These are phyloP conservation scores for Lactifluus hygrophoroides DNA, from an alignment of 768 basidiomycete species.

Conservation along the genomic window DNA sequence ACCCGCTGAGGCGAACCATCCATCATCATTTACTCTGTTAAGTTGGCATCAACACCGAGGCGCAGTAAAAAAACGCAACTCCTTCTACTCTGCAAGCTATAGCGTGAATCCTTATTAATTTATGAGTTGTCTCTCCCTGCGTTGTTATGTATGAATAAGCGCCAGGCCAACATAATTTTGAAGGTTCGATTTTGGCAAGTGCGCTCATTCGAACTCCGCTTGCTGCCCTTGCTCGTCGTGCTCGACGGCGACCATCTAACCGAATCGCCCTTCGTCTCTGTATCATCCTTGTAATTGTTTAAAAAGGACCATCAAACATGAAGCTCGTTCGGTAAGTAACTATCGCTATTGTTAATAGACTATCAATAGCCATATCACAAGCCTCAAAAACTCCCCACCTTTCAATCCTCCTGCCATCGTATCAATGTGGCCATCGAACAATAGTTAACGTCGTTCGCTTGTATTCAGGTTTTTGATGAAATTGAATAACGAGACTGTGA, in stretches of 20 bases:
- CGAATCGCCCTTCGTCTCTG: neutral
- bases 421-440: neutral
- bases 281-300: neutral
- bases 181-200: neutral
- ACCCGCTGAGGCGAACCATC: neutral
- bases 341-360: neutral
- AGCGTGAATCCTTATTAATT: no score
- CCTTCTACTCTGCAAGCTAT: no score
- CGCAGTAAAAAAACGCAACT: no score
- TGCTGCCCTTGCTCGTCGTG: neutral
- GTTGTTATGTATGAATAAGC: neutral
- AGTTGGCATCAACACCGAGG: no score
- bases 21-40: no score
- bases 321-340: conserved; percentile 16
- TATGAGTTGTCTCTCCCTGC: neutral
- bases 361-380: neutral
- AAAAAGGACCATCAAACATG: neutral
- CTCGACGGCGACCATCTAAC: conserved; percentile 7
- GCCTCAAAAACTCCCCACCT: neutral
- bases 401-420: neutral
- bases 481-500: conserved; percentile 98
- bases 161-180: neutral
- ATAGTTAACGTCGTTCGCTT: neutral
- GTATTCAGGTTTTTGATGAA: conserved; percentile 90
- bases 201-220: conserved; percentile 9